Evolutionary conservation across 140 eudicot genomes (phyloP), one percentile per base, ranked within the genome.

Genomic region (Flaveria floridana): DNA sequence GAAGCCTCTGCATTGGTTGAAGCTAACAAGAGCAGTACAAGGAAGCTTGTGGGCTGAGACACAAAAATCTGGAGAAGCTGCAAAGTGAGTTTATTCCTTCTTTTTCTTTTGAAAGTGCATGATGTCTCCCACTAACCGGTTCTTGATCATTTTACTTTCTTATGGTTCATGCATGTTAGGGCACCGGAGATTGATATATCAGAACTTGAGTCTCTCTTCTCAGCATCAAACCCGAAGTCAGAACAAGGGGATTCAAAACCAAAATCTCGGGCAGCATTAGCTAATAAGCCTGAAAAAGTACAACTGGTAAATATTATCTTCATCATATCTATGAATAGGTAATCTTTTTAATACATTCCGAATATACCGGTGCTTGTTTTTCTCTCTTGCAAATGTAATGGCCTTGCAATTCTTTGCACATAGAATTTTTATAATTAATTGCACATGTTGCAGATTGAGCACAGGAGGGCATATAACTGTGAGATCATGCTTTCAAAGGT

Each of bases 401-500:
- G 66, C 16, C 62, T 79, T 72, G 26, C 48, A 66, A 28, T 65
- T 55, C 56, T 63, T 56, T 79, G 62, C 44, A 34, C 61, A 37
- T 34, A 37, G 71, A 68, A 62, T 70, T 59, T 20, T 25, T 19
- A 47, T 44, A 55, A 55, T n/a, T 39, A 51, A 9, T 50, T 52
- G 51, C 65, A 39, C 51, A 71, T 80, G 61, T 61, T 81, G 80
- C 86, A 90, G 99, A 77, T 94, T 80, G 99, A 90, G 15, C 97
- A 80, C 75, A 84, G 95, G 77, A 89, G 97, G 62, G 97, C 99
- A 18, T 90, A 88, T 83, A 94, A 94, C 85, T 94, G 99, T 68
- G 99, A 94, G 82, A 90, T 94, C 75, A 94, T 90, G 99, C 99
- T 94, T 62, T 86, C 99, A 30, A 94, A 90, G 82, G 99, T 94